Conservation (phyloP, 805 yeast species). For the Hanseniaspora clermontiae region DNA sequence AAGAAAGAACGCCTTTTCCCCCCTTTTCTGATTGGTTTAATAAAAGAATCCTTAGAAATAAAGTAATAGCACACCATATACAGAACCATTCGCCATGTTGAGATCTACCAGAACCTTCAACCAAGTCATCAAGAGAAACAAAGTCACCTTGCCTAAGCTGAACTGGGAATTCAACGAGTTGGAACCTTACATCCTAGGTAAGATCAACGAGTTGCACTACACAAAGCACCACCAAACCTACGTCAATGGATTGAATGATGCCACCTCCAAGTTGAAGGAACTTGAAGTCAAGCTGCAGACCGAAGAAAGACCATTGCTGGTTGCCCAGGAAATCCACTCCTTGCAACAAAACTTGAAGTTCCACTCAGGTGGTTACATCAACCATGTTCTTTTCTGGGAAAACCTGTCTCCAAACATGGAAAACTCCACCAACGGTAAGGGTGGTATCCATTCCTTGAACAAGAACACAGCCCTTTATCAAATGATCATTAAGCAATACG, state of each 20-base stretch:
- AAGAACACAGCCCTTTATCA: conserved; percentile 44
- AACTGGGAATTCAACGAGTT: conserved; percentile 75
- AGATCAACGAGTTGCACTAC: conserved; percentile 78
- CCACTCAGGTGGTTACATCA: conserved; percentile 85
- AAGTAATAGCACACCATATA: no score
- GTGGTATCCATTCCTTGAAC: conserved; percentile 13
- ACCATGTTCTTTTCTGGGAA: conserved; percentile 81
- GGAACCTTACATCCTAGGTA: conserved; percentile 77
- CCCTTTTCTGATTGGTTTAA: no score
- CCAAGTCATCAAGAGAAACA: conserved; percentile 33
- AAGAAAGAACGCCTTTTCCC: no score
- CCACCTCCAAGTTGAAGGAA: conserved; percentile 58
- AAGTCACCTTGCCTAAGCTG: conserved; percentile 66
- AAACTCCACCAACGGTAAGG: conserved; percentile 28
- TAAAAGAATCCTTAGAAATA: no score
- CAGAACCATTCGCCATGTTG: no score
- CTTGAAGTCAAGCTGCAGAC: conserved; percentile 49
- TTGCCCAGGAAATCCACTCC: conserved; percentile 28
- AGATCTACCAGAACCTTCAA: conserved; percentile 18
- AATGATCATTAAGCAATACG: conserved; percentile 53
- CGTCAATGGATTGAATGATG: conserved; percentile 71
- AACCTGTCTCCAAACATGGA: conserved; percentile 62
- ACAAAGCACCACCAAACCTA: conserved; percentile 87
- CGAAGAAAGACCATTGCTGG: conserved; percentile 36
- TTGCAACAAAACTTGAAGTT: conserved; percentile 69